Conservation (phyloP, 2,329 filamentous ascomycete genomes). For the Periconia sp. region DNA sequence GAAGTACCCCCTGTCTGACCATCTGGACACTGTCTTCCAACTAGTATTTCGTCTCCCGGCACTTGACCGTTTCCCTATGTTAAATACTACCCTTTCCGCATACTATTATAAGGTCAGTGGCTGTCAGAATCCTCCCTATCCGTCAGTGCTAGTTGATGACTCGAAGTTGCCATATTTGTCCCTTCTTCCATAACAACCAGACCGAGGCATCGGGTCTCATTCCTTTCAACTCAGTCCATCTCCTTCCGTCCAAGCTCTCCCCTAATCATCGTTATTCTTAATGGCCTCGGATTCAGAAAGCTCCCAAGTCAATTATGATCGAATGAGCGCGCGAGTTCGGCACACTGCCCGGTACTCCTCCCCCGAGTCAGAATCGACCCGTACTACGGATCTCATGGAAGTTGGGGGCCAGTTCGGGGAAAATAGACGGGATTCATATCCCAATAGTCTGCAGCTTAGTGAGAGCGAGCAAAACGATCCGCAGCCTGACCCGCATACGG, state of each 20-base stretch:
- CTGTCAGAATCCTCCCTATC: too few species aligned
- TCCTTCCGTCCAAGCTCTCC: not conserved
- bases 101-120: not conserved
- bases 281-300: slow-evolving; percentile 6
- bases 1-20: slow-evolving; percentile 2
- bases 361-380: not conserved
- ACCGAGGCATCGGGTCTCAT: not conserved
- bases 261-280: not conserved
- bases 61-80: not conserved
- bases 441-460: slow-evolving; percentile 4
- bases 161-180: not conserved
- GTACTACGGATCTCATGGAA: slow-evolving; percentile 3
- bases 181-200: not conserved
- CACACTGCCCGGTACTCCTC: slow-evolving; percentile 1
- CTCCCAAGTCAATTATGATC: slow-evolving; percentile 1
- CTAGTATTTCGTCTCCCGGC: not conserved
- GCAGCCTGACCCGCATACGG: not conserved
- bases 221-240: not conserved
- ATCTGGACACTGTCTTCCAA: slow-evolving; percentile 5
- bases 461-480: slow-evolving; percentile 2
- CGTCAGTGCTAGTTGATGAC: too few species aligned
- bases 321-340: slow-evolving; percentile 1
- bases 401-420: slow-evolving; percentile 5
- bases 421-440: slow-evolving; percentile 2
- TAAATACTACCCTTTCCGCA: not conserved